Evolutionary conservation across 2,329 filamentous ascomycete genomes (phyloP).

Genomic region (Sphaceloma murrayae): DNA sequence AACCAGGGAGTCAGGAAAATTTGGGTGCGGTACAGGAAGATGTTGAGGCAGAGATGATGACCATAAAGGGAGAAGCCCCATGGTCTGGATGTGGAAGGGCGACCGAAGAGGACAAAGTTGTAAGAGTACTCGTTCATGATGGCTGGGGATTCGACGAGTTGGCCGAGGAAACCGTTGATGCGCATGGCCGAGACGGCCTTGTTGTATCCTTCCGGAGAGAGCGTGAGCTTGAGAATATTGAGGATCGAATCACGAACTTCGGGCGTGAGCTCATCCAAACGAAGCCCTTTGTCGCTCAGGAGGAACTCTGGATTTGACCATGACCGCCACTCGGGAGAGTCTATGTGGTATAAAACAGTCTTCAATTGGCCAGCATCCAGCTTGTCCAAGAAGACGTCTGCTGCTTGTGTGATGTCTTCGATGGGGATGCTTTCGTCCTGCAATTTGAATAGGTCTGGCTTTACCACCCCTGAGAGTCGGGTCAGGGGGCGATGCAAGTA

Average conservation of each 20-base stretch:
- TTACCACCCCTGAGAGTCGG: conserved; percentile 20
- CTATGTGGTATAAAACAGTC: conserved; percentile 50
- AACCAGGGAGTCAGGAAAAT: conserved; percentile 66
- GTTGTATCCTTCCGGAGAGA: conserved; percentile 61
- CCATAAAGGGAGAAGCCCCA: conserved; percentile 72
- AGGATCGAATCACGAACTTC: conserved; percentile 44
- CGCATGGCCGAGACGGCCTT: conserved; percentile 63
- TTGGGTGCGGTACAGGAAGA: conserved; percentile 56
- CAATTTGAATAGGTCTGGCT: conserved; percentile 28
- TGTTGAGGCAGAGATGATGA: conserved; percentile 65
- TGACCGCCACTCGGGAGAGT: conserved; percentile 62
- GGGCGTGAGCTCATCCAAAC: conserved; percentile 53
- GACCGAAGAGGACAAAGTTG: conserved; percentile 63
- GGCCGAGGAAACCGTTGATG: conserved; percentile 65
- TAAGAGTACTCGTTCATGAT: conserved; percentile 69
- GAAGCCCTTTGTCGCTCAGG: conserved; percentile 57
- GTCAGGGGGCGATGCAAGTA: not conserved
- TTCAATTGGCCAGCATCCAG: conserved; percentile 43
- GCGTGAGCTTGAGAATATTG: conserved; percentile 45
- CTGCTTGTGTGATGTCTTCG: conserved; percentile 44
- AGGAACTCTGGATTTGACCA: conserved; percentile 67
- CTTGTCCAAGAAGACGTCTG: conserved; percentile 38
- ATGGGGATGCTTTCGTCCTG: conserved; percentile 58
- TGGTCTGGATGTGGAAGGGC: conserved; percentile 46
- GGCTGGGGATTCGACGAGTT: conserved; percentile 50